Percentiles rank a stretch among this genome's conserved stretches.
These are phyloP conservation scores for Penicillium sp. DNA, from an alignment of 2,329 filamentous ascomycete species.

Conservation along the genomic window DNA sequence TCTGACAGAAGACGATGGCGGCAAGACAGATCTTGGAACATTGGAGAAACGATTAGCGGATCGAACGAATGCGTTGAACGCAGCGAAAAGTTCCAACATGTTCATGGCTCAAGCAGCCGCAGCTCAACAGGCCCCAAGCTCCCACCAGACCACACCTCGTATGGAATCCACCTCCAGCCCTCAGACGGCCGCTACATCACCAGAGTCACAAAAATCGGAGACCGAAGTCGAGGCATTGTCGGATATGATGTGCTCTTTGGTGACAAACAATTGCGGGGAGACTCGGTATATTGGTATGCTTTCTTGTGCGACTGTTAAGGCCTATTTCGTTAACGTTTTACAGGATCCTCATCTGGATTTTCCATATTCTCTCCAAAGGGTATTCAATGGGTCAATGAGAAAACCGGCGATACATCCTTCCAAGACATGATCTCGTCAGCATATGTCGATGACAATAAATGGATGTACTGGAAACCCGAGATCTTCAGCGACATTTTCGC, in stretches of 20 bases:
- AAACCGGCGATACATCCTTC: constrained; percentile 91
- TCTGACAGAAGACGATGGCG: constrained; percentile 73
- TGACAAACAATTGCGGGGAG: constrained; percentile 89
- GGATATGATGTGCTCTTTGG: constrained; percentile 97
- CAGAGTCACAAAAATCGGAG: constrained; percentile 47
- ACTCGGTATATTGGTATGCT: constrained; percentile 81
- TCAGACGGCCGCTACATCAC: constrained; percentile 44
- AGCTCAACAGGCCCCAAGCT: constrained; percentile 27
- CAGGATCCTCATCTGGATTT: constrained; percentile 91
- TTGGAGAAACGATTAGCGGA: constrained; percentile 67
- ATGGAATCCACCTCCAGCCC: constrained; percentile 44
- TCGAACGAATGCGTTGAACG: constrained; percentile 33
- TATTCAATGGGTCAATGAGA: constrained; percentile 96
- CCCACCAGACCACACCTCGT: constrained; percentile 41
- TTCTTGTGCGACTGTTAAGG: not conserved
- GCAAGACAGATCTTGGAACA: constrained; percentile 75
- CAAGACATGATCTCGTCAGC: constrained; percentile 87
- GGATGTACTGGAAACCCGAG: constrained; percentile 97
- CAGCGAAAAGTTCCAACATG: constrained; percentile 29
- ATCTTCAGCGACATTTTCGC: constrained; percentile 88
- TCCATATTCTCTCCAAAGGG: constrained; percentile 98
- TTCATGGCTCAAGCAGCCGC: constrained; percentile 21
- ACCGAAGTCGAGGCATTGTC: constrained; percentile 78
- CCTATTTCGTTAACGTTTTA: not conserved
- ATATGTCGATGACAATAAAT: constrained; percentile 88